Conservation (phyloP, 495 filamentous ascomycete genomes). For the Terfezia claveryi region DNA sequence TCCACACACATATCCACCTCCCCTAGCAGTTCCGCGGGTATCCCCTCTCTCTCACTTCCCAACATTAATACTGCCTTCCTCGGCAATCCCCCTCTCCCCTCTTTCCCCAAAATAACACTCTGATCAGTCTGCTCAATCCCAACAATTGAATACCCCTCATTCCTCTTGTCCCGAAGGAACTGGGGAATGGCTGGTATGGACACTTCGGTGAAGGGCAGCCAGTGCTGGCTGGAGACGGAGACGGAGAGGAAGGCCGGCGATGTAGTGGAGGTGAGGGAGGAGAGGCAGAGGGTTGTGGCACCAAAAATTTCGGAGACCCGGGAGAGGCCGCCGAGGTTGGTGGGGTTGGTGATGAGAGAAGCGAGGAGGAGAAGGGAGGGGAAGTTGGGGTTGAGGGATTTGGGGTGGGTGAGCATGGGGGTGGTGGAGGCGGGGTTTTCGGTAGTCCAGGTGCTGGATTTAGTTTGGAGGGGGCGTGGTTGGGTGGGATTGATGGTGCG, state of each 20-base stretch:
- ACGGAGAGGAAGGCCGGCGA: conserved; percentile 24
- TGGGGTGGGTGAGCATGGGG: neutral
- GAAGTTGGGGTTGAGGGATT: neutral
- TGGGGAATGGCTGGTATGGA: conserved; percentile 13
- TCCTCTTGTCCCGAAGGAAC: conserved; percentile 17
- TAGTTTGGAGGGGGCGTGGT: conserved; percentile 1
- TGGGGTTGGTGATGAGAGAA: conserved; percentile 27
- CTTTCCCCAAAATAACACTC: conserved; percentile 18
- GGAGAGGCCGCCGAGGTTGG: conserved; percentile 29
- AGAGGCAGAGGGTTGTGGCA: conserved; percentile 19
- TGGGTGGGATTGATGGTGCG: neutral
- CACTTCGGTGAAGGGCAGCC: conserved; percentile 24
- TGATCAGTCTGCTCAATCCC: conserved; percentile 30
- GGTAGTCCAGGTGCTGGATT: neutral
- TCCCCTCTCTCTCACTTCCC: conserved; percentile 28
- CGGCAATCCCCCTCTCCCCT: conserved; percentile 17
- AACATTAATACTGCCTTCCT: conserved; percentile 24
- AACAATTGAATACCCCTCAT: conserved; percentile 24
- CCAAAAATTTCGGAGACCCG: conserved; percentile 29
- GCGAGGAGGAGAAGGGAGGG: conserved; percentile 24
- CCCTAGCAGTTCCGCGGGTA: conserved; percentile 23
- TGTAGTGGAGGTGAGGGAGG: conserved; percentile 11
- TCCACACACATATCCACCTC: conserved; percentile 28
- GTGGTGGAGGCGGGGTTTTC: neutral
- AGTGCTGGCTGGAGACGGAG: conserved; percentile 24